Conservation (phyloP, 371 early-diverging fungal species). For the Syncephalastrum racemosum region DNA sequence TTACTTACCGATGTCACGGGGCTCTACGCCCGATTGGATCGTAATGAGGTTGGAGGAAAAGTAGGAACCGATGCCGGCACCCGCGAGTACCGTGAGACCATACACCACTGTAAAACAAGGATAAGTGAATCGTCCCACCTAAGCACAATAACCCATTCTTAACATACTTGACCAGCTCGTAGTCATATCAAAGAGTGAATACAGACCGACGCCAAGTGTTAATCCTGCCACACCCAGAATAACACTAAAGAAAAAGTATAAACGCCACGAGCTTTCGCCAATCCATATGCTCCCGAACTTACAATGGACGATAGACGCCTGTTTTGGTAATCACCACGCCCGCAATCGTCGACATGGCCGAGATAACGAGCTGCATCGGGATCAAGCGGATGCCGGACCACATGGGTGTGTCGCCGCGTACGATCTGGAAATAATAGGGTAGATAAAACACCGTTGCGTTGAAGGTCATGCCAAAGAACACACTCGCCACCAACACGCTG, state of each 20-base stretch:
- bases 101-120: conserved; percentile 23
- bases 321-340: conserved; percentile 50
- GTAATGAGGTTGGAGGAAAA: conserved; percentile 47
- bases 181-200: conserved; percentile 25
- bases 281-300: conserved; percentile 4
- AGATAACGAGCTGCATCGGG: conserved; percentile 51
- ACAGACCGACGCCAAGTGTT: conserved; percentile 34
- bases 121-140: background rate
- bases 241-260: conserved; percentile 20
- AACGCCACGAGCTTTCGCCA: background rate
- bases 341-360: conserved; percentile 30
- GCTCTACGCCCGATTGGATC: conserved; percentile 43
- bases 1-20: conserved; percentile 33
- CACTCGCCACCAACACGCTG: conserved; percentile 43
- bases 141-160: background rate
- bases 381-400: conserved; percentile 51
- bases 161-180: conserved; percentile 31
- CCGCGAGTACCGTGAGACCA: conserved; percentile 41
- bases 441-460: conserved; percentile 57
- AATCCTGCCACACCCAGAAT: conserved; percentile 39
- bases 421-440: conserved; percentile 82
- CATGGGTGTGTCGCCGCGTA: conserved; percentile 52
- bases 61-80: conserved; percentile 29
- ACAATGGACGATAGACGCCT: conserved; percentile 51
- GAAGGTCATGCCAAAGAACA: conserved; percentile 59